Base-by-base conservation (phyloP, 345 rosid species). In the Citrus sp. region DNA sequence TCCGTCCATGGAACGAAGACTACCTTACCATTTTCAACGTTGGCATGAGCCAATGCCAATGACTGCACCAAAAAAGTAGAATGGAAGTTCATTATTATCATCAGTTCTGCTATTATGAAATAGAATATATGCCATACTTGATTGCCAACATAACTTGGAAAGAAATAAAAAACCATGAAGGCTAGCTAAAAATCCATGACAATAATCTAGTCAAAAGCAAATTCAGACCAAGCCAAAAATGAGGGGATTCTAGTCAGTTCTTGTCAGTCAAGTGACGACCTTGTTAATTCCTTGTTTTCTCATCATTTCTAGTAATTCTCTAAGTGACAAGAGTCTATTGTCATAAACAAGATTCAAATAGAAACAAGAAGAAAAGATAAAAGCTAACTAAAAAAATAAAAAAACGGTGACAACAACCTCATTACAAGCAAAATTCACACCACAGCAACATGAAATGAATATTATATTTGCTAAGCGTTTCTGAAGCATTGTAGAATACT, bases 1-100 rank as follows among this genome's bases (percentile, higher is more conserved):
- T 93, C 98, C 5, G 82, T 83, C 99, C 99, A 95, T 10, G 97
- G 96, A 63, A 92, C 92, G 55, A 95, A 93, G 12, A 95, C 63
- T 73, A 95, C 98, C 92, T 93, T 95, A 61, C 97, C 98, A 0
- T 93, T 92, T 61, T 83, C 94, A 19, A 93, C 3, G 37, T 93
- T 92, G 3, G 92, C 92, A 9, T 92, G 95, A 82, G 98, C 98
- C 91, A 95, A 82, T 0, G 99, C 98, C 86, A 95, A 84, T 14
- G 98, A 95, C 98, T 93, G 88, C 65, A 72, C 7, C 70, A 74
- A 38, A 40, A 40, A 75, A 72, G 56, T 2, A 40, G 18, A 68
- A 32, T 42, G 6, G 40, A 64, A 73, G 32, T 38, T 40, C 32
- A 40, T 42, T 66, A 37, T 62, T 27, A 7, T 59, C 27, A 74